Conservation (phyloP, 2,329 filamentous ascomycete genomes). For the Ascochyta lentis region DNA sequence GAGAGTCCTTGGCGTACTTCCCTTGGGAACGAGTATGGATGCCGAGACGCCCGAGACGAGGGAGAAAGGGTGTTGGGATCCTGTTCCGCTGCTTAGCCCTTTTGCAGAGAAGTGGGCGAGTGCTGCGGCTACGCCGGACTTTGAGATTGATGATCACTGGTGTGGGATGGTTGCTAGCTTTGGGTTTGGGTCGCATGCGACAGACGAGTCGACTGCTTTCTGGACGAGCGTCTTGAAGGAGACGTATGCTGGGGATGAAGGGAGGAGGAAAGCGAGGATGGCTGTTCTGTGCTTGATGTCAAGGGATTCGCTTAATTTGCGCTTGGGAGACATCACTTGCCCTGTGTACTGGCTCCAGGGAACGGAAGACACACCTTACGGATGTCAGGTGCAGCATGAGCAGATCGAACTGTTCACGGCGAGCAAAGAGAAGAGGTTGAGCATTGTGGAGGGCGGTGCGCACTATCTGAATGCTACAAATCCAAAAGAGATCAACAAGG, state of each 20-base stretch:
- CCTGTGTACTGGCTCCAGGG: conserved; percentile 58
- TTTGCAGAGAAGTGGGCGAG: conserved; percentile 52
- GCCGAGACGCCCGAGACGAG: conserved; percentile 55
- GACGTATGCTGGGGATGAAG: conserved; percentile 58
- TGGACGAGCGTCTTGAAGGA: conserved; percentile 54
- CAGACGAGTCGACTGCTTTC: conserved; percentile 48
- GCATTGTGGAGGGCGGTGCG: conserved; percentile 16
- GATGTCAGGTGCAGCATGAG: conserved; percentile 14
- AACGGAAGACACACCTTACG: conserved; percentile 16
- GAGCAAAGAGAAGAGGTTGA: conserved; percentile 11
- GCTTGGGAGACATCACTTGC: conserved; percentile 56
- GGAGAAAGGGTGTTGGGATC: conserved; percentile 58
- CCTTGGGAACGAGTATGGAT: conserved; percentile 60
- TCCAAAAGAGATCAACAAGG: conserved; percentile 12
- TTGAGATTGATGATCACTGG: conserved; percentile 52
- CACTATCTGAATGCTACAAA: conserved; percentile 22
- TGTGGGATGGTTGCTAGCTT: conserved; percentile 55
- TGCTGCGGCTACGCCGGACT: conserved; percentile 48
- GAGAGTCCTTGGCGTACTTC: conserved; percentile 58
- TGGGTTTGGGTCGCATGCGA: conserved; percentile 54
- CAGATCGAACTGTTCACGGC: conserved; percentile 17
- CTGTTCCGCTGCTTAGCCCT: conserved; percentile 38
- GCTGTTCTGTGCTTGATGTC: conserved; percentile 56
- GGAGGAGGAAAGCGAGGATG: conserved; percentile 55
- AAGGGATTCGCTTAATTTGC: conserved; percentile 54